Evolutionary conservation across 176 grass and related monocot genomes (phyloP).

Genomic region (Aegilops longissima): DNA sequence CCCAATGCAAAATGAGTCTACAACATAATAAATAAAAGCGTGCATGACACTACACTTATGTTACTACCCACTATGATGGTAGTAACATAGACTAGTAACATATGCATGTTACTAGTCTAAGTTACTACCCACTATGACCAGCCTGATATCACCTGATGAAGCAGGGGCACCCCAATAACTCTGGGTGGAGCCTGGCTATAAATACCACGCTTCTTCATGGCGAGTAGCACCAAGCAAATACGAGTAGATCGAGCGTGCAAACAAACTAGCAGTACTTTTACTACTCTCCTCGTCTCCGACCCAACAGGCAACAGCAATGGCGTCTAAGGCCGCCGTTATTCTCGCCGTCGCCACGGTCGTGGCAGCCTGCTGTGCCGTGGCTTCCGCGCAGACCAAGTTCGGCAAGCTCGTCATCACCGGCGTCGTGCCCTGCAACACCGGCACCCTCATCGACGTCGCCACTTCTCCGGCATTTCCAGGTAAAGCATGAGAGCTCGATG

Average conservation of each 20-base stretch:
- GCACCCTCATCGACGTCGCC: constrained; percentile 39
- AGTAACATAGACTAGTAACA: no score
- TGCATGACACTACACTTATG: no score
- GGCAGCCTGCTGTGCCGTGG: constrained; percentile 7
- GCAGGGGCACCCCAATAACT: not conserved
- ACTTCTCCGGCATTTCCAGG: constrained; percentile 46
- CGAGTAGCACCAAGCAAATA: not conserved
- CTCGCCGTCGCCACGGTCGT: not conserved
- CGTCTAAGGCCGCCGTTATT: not conserved
- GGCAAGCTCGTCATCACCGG: constrained; percentile 41
- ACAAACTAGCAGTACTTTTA: not conserved
- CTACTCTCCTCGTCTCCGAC: not conserved
- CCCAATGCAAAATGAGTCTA: no score
- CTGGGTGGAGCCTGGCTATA: not conserved
- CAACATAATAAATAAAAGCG: no score
- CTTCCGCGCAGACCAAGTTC: constrained; percentile 8
- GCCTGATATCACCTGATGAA: constrained; percentile 2
- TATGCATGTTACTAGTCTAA: no score
- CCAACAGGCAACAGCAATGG: not conserved
- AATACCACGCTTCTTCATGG: not conserved
- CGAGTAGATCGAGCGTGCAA: not conserved
- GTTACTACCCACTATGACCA: no score
- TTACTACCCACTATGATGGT: no score
- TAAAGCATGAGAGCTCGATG: not conserved
- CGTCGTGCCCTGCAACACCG: constrained; percentile 49